Evolutionary conservation across 305 asterid species (phyloP), one percentile per base, ranked within the genome.

Genomic region (Ajuga reptans): DNA sequence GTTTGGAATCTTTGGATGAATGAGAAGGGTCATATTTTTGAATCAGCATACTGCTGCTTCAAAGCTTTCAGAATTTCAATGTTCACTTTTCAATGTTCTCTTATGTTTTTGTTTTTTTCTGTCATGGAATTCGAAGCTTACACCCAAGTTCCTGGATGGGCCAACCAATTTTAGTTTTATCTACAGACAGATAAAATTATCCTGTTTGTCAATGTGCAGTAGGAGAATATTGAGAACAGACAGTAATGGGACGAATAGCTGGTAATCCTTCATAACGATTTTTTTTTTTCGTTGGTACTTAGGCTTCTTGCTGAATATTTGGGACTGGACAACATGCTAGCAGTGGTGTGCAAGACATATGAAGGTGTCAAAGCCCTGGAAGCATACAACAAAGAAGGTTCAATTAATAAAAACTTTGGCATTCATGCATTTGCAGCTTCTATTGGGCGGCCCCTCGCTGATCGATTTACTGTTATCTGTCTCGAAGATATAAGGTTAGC

Each of bases 301-400:
- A 88, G 94, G 83, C 79, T 83, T 77, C 87, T 91, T 58, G 72
- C 97, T 9, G 81, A 86, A 65, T 85, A 82, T 80, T 78, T 91
- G 90, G 95, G 93, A 29, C 66, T 24, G 45, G 92, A 91, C 49
- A 84, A 86, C 29, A 89, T 91, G 97, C 77, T 85, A 50, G 89
- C 89, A 54, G 75, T 87, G 77, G 95, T 91, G 69, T 91, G 95
- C 91, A 87, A 82, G 82, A 80, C 88, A 0, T 56, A 69, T 39
- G 79, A 79, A 61, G 89, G 91, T 65, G 84, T 82, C 49, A 83
- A 78, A 73, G 81, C 79, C 58, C 82, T 88, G 68, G 92, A 88
- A 84, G 72, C 80, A 49, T 83, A 86, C 79, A 75, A 74, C 71
- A 72, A 12, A 15, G 86, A 81, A n/a, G 91, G 91, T 18, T 56